A percentile compares a stretch with the other conserved stretches of the same genome.
Evolutionary conservation across 2,329 filamentous ascomycete genomes (phyloP).

Genomic region (Neopestalotiopsis sp.): DNA sequence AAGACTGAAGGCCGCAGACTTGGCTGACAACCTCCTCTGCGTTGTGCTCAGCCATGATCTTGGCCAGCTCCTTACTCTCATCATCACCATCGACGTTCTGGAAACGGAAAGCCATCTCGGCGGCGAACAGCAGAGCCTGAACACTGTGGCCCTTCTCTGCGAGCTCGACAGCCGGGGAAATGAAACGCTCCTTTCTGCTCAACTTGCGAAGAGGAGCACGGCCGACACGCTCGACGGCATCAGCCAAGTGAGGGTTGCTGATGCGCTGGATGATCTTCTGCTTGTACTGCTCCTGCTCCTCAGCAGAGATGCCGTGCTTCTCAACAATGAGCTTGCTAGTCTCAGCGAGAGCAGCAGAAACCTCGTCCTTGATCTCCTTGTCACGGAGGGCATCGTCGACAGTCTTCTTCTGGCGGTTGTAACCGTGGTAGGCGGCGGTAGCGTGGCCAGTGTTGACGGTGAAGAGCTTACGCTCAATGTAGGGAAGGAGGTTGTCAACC

Average conservation of each 20-base stretch:
- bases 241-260: conserved; percentile 90
- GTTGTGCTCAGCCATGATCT: conserved; percentile 77
- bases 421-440: conserved; percentile 93
- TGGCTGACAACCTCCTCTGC: conserved; percentile 78
- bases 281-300: conserved; percentile 85
- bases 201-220: conserved; percentile 94
- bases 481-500: conserved; percentile 89
- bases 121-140: conserved; percentile 76
- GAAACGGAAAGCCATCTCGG: conserved; percentile 94
- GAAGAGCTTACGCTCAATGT: conserved; percentile 99
- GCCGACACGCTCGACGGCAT: conserved; percentile 92
- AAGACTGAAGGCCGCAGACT: conserved; percentile 79
- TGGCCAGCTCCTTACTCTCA: conserved; percentile 83
- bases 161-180: conserved; percentile 88
- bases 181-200: conserved; percentile 92
- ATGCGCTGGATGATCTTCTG: conserved; percentile 92
- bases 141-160: conserved; percentile 79
- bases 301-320: conserved; percentile 79
- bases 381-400: conserved; percentile 90
- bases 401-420: conserved; percentile 82
- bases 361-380: conserved; percentile 77
- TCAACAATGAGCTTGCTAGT: conserved; percentile 84
- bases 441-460: conserved; percentile 99
- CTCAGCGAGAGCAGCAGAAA: conserved; percentile 81
- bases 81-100: conserved; percentile 92